Evolutionary conservation across 345 rosid species (phyloP).

Genomic region (Eucalyptus brandiana): DNA sequence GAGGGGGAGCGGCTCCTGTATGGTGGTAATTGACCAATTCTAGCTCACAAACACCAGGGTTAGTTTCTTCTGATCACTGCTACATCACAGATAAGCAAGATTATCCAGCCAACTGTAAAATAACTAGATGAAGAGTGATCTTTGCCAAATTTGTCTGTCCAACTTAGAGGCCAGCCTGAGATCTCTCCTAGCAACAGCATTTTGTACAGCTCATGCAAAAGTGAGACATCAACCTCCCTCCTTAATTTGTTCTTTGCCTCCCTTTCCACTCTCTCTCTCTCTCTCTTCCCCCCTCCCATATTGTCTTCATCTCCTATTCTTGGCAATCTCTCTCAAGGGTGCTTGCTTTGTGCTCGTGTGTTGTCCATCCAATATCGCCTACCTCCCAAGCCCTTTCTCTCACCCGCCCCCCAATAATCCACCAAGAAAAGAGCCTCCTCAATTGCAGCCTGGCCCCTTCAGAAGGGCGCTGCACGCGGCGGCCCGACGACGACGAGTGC

Average conservation of each 20-base stretch:
- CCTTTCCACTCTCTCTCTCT: background rate
- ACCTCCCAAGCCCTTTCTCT: background rate
- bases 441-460: conserved; percentile 10
- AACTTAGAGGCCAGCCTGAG: conserved; percentile 7
- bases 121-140: background rate
- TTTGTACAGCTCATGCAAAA: background rate
- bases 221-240: conserved; percentile 14
- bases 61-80: background rate
- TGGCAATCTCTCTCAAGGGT: background rate
- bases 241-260: conserved; percentile 3
- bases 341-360: background rate
- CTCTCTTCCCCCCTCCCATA: background rate
- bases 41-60: background rate
- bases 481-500: conserved; percentile 38
- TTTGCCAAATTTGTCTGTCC: background rate
- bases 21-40: background rate
- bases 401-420: background rate
- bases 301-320: background rate
- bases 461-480: conserved; percentile 60
- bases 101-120: background rate
- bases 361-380: conserved; percentile 5
- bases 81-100: background rate
- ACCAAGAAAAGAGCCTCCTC: background rate
- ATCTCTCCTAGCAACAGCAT: background rate
- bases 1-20: background rate